Percentiles rank a stretch among this genome's conserved stretches.
These are phyloP conservation scores for Candida koratica DNA, from an alignment of 805 yeast species.

Conservation along the genomic window DNA sequence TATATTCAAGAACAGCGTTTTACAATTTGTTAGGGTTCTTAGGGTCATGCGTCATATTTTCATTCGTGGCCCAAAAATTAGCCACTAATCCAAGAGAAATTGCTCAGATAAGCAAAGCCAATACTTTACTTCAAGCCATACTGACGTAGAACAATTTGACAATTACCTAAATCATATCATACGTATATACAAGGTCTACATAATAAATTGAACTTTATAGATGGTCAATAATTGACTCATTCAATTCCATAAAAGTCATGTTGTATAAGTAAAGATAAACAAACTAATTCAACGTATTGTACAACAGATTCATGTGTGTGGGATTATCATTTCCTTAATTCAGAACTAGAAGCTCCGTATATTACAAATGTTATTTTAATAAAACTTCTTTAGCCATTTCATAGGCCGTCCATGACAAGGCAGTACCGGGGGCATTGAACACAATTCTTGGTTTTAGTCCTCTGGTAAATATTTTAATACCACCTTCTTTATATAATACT, in stretches of 20 bases:
- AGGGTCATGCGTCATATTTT: slow-evolving; percentile 76
- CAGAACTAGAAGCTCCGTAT: neutral
- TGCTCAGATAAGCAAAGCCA: slow-evolving; percentile 28
- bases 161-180: neutral
- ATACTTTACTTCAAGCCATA: slow-evolving; percentile 24
- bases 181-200: slow-evolving; percentile 2
- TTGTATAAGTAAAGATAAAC: slow-evolving; percentile 1
- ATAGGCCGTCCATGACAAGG: slow-evolving; percentile 96
- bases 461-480: slow-evolving; percentile 65
- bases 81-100: slow-evolving; percentile 31
- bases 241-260: slow-evolving; percentile 1
- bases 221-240: neutral
- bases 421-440: slow-evolving; percentile 92
- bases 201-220: neutral
- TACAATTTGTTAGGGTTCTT: slow-evolving; percentile 75
- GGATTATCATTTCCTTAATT: neutral
- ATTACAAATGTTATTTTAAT: slow-evolving; percentile 22
- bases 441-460: slow-evolving; percentile 90
- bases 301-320: slow-evolving; percentile 1
- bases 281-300: slow-evolving; percentile 3
- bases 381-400: slow-evolving; percentile 89
- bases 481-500: slow-evolving; percentile 59
- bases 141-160: slow-evolving; percentile 12
- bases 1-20: slow-evolving; percentile 71
- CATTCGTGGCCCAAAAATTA: slow-evolving; percentile 67